Conservation (phyloP, 768 basidiomycete species). For the Boletus rufocinnamomeus region DNA sequence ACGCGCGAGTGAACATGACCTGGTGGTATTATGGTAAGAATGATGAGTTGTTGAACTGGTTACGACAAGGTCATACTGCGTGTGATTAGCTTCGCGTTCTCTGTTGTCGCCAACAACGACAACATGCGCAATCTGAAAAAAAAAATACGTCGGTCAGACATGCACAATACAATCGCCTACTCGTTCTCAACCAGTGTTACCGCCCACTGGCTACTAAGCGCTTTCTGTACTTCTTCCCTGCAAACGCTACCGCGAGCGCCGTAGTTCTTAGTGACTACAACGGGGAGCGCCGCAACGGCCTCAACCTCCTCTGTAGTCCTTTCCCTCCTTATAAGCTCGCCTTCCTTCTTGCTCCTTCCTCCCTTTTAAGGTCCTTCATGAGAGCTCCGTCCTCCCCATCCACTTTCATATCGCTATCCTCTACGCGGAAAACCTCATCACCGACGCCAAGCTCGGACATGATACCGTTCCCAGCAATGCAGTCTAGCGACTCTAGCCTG, state of each 20-base stretch:
- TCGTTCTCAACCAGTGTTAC: constrained; percentile 79
- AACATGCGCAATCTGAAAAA: constrained; percentile 89
- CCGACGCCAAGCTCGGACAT: constrained; percentile 87
- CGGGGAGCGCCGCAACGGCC: constrained; percentile 66
- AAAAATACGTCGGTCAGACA: not conserved
- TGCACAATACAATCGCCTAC: constrained; percentile 38
- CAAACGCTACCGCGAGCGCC: constrained; percentile 54
- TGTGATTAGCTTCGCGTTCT: constrained; percentile 76
- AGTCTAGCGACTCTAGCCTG: constrained; percentile 80
- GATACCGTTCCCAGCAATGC: constrained; percentile 80
- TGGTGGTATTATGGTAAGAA: not conserved
- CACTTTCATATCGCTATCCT: constrained; percentile 37
- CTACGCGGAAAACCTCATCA: constrained; percentile 56
- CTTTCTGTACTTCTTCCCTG: constrained; percentile 71
- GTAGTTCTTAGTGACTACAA: constrained; percentile 86
- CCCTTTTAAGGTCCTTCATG: constrained; percentile 22
- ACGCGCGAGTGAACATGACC: constrained; percentile 29
- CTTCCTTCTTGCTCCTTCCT: constrained; percentile 37
- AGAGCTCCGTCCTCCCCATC: constrained; percentile 7
- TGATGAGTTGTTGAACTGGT: not conserved
- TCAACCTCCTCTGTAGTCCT: constrained; percentile 45
- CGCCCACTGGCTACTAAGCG: constrained; percentile 84
- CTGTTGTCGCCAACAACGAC: constrained; percentile 88
- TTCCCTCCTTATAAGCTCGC: constrained; percentile 34
- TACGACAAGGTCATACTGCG: constrained; percentile 51